Evolutionary conservation across 306 rosid genomes (phyloP).

Genomic region (Comarum palustre): DNA sequence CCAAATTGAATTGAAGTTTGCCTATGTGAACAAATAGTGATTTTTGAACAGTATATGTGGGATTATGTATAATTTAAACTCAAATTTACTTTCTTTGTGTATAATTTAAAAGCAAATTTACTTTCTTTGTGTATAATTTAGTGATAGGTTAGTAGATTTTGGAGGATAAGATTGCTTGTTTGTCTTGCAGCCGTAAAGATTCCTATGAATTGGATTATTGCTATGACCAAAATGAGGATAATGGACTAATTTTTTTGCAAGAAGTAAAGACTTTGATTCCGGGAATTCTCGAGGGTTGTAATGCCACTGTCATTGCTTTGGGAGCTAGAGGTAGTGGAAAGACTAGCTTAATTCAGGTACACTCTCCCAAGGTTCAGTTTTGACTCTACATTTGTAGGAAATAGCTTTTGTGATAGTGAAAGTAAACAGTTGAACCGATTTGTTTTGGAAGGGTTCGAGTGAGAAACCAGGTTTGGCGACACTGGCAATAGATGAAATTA

Average conservation of each 20-base stretch:
- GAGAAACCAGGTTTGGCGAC: constrained; percentile 69
- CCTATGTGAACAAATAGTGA: neutral
- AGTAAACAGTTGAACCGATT: neutral
- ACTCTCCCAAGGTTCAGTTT: neutral
- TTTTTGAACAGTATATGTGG: neutral
- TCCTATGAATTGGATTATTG: constrained; percentile 56
- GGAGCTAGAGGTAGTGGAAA: constrained; percentile 93
- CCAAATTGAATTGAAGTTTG: neutral
- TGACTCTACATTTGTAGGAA: neutral
- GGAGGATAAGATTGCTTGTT: neutral
- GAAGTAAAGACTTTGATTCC: constrained; percentile 66
- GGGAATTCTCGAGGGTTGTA: constrained; percentile 61
- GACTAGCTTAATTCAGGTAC: constrained; percentile 70
- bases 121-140: neutral
- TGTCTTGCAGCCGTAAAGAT: constrained; percentile 53
- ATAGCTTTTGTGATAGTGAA: neutral
- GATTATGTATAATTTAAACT: neutral
- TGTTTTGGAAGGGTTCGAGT: constrained; percentile 60
- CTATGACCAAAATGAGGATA: constrained; percentile 60
- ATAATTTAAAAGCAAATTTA: neutral
- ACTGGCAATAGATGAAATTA: constrained; percentile 59
- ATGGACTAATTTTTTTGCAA: constrained; percentile 46
- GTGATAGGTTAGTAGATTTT: neutral
- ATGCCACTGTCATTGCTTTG: constrained; percentile 64
- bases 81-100: neutral